phyloP scores from a whole-genome alignment of 2,329 filamentous ascomycete species.

The Penicillium psychrosexuale region DNA sequence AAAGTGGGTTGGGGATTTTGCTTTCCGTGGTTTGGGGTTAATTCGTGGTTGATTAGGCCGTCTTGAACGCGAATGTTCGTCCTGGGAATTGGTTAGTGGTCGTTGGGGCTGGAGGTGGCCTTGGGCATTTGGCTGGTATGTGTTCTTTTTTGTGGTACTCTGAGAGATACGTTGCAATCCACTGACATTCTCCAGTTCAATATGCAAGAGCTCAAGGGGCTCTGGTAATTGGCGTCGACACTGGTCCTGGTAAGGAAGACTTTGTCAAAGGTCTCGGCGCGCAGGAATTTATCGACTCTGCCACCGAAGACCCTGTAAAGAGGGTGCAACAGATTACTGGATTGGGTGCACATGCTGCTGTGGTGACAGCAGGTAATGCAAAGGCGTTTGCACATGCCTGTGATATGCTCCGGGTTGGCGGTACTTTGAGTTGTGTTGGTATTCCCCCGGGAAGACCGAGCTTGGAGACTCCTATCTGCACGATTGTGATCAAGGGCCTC shows the following conservation, averaged over 20 bases:
- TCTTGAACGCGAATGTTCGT: conserved; percentile 42
- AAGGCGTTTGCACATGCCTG: conserved; percentile 43
- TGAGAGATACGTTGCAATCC: background rate
- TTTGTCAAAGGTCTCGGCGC: conserved; percentile 43
- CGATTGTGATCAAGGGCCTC: conserved; percentile 48
- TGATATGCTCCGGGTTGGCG: conserved; percentile 46
- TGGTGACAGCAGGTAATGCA: conserved; percentile 44
- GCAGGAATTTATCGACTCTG: conserved; percentile 43
- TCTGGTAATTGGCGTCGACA: conserved; percentile 44
- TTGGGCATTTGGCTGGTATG: conserved; percentile 47
- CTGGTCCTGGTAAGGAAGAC: conserved; percentile 37
- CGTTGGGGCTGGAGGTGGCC: conserved; percentile 47
- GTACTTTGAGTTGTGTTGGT: conserved; percentile 45
- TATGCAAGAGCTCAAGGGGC: conserved; percentile 45
- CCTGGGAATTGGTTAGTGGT: conserved; percentile 44
- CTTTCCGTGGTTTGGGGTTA: background rate
- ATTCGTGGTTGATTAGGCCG: conserved; percentile 30
- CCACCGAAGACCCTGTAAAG: conserved; percentile 32
- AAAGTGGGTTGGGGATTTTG: conserved; percentile 29
- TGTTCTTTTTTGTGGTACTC: background rate
- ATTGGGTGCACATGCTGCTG: conserved; percentile 42
- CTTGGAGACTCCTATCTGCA: conserved; percentile 42
- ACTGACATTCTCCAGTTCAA: conserved; percentile 32
- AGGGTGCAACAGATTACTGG: conserved; percentile 39
- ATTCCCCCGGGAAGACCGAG: conserved; percentile 41